Evolutionary conservation across 305 asterid species (phyloP), one percentile per base, ranked within the genome.

Genomic region (Stenogyne calaminthoides): DNA sequence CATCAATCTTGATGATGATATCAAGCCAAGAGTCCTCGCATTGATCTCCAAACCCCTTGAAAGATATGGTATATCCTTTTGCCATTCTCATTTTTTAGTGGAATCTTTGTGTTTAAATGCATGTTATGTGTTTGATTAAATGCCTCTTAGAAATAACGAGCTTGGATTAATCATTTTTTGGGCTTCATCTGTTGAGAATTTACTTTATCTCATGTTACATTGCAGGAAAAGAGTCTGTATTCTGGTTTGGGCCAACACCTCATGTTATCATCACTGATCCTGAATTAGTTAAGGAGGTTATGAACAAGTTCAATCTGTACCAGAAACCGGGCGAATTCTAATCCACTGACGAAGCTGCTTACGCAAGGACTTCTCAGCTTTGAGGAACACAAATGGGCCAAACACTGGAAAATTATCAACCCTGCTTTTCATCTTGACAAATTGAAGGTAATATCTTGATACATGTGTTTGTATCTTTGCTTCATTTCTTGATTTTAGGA

Each of bases 241-340:
- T 52, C 12, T 52, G 58, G 58, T 18, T 52, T 0, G 58, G 58
- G 29, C 4, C 58, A 19, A 52, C 7, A 0, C 29, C 58, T 52
- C 12, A 7, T 6, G 58, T 52, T 7, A 52, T 52, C 58, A 52
- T 52, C 58, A 52, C 58, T 5, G 27, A 52, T 8, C 58, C 58
- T 16, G 58, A 16, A 16, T 3, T 51, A 16, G 25, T 51, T 7
- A 51, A 51, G 58, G 58, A 51, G 10, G 58, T 51, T 6, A 7
- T 51, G 25, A 16, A 2, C 58, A 51, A 56, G 20, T 14, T 18
- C 77, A 32, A 54, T 54, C 3, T 47, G 0, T 87, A 57, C 66
- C 74, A 76, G 19, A 85, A 85, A 77, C 81, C 75, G 1, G n/a
- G 54, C 1, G 1, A 40, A 6, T 6, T 1, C 29, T 5, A 54